Evolutionary conservation across 1,284 basidiomycete species (phyloP), one percentile per base, ranked within the genome.

Genomic region (Trametes hirsuta): DNA sequence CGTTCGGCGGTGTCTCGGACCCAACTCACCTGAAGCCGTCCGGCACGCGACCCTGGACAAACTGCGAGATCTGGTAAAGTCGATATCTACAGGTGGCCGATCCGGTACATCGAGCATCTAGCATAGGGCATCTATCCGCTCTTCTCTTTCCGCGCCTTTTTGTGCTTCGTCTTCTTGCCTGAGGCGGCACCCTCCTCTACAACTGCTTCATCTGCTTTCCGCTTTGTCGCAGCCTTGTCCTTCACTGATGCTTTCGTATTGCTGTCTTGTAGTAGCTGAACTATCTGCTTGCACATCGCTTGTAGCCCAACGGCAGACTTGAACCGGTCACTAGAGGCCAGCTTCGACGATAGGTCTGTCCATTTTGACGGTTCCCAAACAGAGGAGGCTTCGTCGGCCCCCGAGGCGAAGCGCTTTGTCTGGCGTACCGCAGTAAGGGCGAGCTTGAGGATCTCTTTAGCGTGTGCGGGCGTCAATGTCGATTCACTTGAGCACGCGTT

Each of bases 391-490:
- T 73, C 70, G 11, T 67, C 71, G 6, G 64, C 44, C 8, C 59
- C 68, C 24, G 73, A 65, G 6, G 73, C 62, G 35, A 84, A 70
- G 22, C 77, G 80, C 60, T 81, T 84, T 47, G 86, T 86, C 59
- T 89, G 85, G 52, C 94, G 86, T 11, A 87, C 80, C 37, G 86
- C 84, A 21, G 84, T 75, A 6, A 94, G 76, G 0, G 80, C 86
- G 53, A 93, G 78, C 73, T 94, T 96, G 62, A 94, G 75, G 14
- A 94, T 74, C 34, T 94, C 91, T 74, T 94, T 97, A 69, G 91
- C 73, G 59, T 94, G 88, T 8, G 84, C 74, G 1, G 89, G 80
- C 30, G 86, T 90, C 56, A 91, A 75, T 4, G 77, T 74, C 0
- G 63, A 51, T 14, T 79, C 76, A 22, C 82, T 78, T 3, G 78